These are phyloP conservation scores for Chondrus crispus DNA, from an alignment of 23 red algal genomes.

Conservation along the genomic window DNA sequence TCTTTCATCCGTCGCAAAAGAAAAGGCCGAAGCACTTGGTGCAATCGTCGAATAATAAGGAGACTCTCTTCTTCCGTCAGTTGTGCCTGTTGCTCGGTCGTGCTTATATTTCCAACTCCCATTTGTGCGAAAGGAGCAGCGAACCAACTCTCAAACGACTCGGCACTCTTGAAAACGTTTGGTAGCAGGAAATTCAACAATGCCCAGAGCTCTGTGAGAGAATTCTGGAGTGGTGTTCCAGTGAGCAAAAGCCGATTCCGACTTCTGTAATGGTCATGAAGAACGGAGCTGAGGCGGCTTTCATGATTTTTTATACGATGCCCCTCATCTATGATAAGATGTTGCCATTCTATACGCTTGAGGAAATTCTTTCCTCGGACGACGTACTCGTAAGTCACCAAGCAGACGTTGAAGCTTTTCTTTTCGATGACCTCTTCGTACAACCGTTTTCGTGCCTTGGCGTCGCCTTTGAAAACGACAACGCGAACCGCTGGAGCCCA, in stretches of 20 bases:
- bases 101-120: conserved; percentile 48
- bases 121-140: conserved; percentile 84
- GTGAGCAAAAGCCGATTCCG: conserved; percentile 91
- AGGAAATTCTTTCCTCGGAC: conserved; percentile 82
- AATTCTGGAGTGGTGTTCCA: conserved; percentile 98
- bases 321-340: conserved; percentile 98
- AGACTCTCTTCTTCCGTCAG: conserved; percentile 96
- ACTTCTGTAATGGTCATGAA: conserved; percentile 73
- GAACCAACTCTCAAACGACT: conserved; percentile 99
- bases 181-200: conserved; percentile 97
- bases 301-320: conserved; percentile 98
- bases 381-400: conserved; percentile 98
- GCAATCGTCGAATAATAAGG: conserved; percentile 89
- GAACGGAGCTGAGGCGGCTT: conserved; percentile 73
- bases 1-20: conserved; percentile 87
- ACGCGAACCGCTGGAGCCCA: conserved; percentile 89
- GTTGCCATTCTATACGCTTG: conserved; percentile 83
- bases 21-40: conserved; percentile 96
- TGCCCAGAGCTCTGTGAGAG: conserved; percentile 93
- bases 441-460: conserved; percentile 46
- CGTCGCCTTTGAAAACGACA: conserved; percentile 92
- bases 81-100: conserved; percentile 69
- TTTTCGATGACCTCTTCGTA: conserved; percentile 71
- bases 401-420: conserved; percentile 85
- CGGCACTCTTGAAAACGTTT: conserved; percentile 84